A percentile compares a stretch with the other conserved stretches of the same genome.
Conservation (phyloP, 257 asterid genomes). For the Echites panduratus region DNA sequence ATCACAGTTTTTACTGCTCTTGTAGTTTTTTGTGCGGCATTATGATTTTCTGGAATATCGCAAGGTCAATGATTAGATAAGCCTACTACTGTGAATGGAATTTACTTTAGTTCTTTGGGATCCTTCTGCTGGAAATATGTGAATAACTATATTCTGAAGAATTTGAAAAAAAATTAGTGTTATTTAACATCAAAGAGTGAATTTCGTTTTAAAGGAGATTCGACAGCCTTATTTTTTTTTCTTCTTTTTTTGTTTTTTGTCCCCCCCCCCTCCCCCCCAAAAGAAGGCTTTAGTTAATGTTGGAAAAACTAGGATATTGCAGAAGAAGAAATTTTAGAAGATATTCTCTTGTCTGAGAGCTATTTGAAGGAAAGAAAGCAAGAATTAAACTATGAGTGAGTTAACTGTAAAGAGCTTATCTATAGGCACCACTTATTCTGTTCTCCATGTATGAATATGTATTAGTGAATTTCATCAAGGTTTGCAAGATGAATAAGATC, state of each 20-base stretch:
- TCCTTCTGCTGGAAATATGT: constrained; percentile 1
- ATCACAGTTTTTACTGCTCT: not conserved
- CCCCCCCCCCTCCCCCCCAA: too few relatives aligned
- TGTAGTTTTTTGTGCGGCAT: not conserved
- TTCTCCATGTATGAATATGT: not conserved
- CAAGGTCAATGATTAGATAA: not conserved
- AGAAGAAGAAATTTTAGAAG: not conserved
- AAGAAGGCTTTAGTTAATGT: not conserved
- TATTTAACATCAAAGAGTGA: not conserved
- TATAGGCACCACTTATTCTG: not conserved
- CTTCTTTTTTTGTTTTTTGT: too few relatives aligned
- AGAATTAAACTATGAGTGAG: not conserved
- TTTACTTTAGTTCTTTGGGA: not conserved
- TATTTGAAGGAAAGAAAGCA: not conserved
- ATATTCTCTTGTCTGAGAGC: not conserved
- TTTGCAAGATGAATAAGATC: not conserved
- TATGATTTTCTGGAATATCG: constrained; percentile 4
- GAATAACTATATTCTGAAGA: not conserved
- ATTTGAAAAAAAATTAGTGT: not conserved
- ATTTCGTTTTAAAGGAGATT: not conserved
- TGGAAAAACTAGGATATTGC: not conserved
- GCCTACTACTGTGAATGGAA: not conserved
- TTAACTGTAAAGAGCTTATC: not conserved
- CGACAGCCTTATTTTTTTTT: not conserved
- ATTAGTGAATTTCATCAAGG: not conserved